Percentiles rank a stretch among this genome's conserved stretches.
Conservation (phyloP, 2,329 filamentous ascomycete genomes). For the Chrysosporium keratinophilum region DNA sequence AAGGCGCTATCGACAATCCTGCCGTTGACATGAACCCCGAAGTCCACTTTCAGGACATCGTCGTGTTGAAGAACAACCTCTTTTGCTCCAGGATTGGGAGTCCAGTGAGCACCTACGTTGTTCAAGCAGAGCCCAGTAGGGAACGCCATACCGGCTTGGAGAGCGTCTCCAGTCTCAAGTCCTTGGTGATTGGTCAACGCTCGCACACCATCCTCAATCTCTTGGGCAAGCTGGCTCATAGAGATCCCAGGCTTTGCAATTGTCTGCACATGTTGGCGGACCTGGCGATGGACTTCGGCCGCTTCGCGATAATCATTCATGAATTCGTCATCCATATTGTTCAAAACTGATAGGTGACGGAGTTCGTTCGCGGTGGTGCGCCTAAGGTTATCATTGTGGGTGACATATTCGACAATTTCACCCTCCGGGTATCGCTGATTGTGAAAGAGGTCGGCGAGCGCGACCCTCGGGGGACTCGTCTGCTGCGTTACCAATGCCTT, state of each 20-base stretch:
- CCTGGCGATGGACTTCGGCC: conserved; percentile 48
- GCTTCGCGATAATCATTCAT: conserved; percentile 47
- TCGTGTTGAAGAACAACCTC: conserved; percentile 60
- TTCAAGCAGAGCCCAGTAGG: conserved; percentile 47
- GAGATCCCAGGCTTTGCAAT: conserved; percentile 43
- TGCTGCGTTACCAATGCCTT: conserved; percentile 24
- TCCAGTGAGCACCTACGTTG: conserved; percentile 46
- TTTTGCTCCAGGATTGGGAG: conserved; percentile 49
- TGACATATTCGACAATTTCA: conserved; percentile 36
- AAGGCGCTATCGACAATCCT: conserved; percentile 74
- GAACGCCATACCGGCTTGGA: conserved; percentile 46
- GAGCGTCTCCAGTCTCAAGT: conserved; percentile 42
- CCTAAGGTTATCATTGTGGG: conserved; percentile 26
- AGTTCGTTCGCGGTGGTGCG: conserved; percentile 41
- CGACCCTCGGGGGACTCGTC: conserved; percentile 39
- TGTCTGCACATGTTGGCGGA: conserved; percentile 42
- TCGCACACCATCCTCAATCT: conserved; percentile 46
- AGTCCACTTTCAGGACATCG: conserved; percentile 76
- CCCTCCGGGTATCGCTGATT: conserved; percentile 36
- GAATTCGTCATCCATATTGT: conserved; percentile 37
- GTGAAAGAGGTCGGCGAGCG: conserved; percentile 39
- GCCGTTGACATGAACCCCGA: conserved; percentile 70
- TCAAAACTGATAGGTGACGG: conserved; percentile 30
- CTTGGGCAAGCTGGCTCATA: conserved; percentile 42
- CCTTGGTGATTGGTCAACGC: conserved; percentile 43